Base-by-base conservation (phyloP, 2,329 filamentous ascomycete genomes). In the Pleoardoris graminearum region DNA sequence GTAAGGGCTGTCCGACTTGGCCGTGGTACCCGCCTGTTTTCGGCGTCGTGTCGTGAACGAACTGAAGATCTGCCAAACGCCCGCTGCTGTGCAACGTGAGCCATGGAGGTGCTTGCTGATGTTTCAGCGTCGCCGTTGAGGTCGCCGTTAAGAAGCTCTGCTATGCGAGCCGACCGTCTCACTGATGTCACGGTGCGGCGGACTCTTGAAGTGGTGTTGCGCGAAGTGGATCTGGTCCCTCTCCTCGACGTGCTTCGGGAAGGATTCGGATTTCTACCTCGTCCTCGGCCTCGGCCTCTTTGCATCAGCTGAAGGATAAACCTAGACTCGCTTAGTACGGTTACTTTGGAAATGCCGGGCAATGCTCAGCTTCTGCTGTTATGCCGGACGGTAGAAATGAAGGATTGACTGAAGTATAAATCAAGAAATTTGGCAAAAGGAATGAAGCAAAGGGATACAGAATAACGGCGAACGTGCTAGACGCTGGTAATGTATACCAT, bases 81-180 rank as follows among this genome's bases (percentile, higher is more conserved):
- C 50, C 69, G 63, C 42, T 60, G 65, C 65, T 70, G 70, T 58
- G 68, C 71, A 60, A 74, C 69, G 63, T 73, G 65, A 58, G 71
- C 69, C 71, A 74, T 73, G 48, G 35, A 50, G 48, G 14, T 29
- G 45, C 11, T 50, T 54, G 33, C 25, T 33, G 50, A 12, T 60
- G 58, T 47, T 48, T 47, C 38, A 19, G 46, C 35, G 44, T 37
- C 23, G 25, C 36, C 41, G 35, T 55, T 37, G 49, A 65, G 53
- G 36, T 66, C 60, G 54, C 55, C 61, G 61, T 66, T 65, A 57
- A 67, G 61, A 37, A 67, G 58, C 38, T 65, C 57, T 45, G 68
- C 68, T 42, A 72, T 63, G 32, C 69, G 66, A 39, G 63, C 66
- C 29, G 70, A 72, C 44, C 70, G 58, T 61, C 69, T 59, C 12